Base-by-base conservation (phyloP, 345 rosid species). In the Gossypium bickii region DNA sequence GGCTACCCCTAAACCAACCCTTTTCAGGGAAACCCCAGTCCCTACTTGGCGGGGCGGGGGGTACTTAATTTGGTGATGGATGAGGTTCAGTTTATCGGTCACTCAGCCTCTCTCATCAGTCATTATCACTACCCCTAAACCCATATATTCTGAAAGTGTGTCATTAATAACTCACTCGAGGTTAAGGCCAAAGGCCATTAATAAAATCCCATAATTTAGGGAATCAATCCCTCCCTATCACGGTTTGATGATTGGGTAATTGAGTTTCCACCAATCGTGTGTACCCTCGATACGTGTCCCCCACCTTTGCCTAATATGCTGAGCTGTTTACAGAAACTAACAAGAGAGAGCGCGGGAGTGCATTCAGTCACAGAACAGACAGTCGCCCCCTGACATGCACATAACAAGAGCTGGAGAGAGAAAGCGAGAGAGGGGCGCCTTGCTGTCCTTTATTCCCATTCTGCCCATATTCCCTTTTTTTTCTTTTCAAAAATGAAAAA, bases 271-370 rank as follows among this genome's bases (percentile, higher is more conserved):
- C 55, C 55, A 67, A 67, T 67, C n/a, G 22, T n/a, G 5, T 34
- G 41, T 34, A 34, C 53, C 71, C 34, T 47, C 22, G 12, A 3
- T 34, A 71, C 64, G 64, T 56, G 74, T 56, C 64, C 20, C 15
- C 11, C 2, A 25, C 4, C 53, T 20, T 44, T 17, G 17, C 53
- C 22, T 34, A 27, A 25, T 71, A 12, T 51, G 74, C 63, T 71
- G 74, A 71, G 74, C 38, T 71, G 53, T 57, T 55, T 8, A 56
- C 62, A 53, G 27, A 71, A 56, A 71, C 63, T 55, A 71, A 34
- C 62, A 56, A 71, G 49, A 12, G 73, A 22, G 61, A 34, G 60
- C 2, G 73, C 1, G 73, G 15, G 62, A 56, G 16, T 48, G 52
- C 52, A 48, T 34, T 34, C 7, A 48, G 10, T 48, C 52, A 48